A percentile compares a stretch with the other conserved stretches of the same genome.
phyloP scores from a whole-genome alignment of 352 stramenopile genomes.

The Aphanomyces astaci region DNA sequence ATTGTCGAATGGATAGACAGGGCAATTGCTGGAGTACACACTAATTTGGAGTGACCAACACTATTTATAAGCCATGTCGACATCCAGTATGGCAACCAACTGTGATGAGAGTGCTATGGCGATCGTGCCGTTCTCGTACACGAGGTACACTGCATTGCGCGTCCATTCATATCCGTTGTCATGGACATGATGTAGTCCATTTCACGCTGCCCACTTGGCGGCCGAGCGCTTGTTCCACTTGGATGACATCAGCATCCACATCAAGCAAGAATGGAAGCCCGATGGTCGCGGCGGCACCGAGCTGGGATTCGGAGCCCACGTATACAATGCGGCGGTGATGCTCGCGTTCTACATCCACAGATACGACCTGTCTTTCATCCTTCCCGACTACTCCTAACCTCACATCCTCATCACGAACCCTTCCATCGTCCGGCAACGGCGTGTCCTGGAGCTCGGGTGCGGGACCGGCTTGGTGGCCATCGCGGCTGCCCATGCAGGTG shows the following conservation, averaged over 20 bases:
- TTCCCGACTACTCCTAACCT: neutral
- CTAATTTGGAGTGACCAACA: neutral
- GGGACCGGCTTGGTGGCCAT: conserved; percentile 67
- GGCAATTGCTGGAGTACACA: too few relatives aligned
- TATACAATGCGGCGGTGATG: conserved; percentile 73
- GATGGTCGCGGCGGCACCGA: conserved; percentile 64
- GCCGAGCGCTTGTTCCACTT: conserved; percentile 58
- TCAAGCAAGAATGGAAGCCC: conserved; percentile 68
- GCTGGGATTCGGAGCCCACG: conserved; percentile 70
- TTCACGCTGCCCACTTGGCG: conserved; percentile 66
- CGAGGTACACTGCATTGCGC: neutral
- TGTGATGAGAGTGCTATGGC: neutral
- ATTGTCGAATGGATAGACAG: neutral
- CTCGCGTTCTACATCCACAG: conserved; percentile 61
- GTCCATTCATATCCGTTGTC: neutral
- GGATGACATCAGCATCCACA: conserved; percentile 41
- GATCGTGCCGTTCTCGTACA: conserved; percentile 20
- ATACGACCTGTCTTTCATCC: conserved; percentile 22
- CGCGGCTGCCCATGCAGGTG: conserved; percentile 46
- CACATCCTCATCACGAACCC: conserved; percentile 4
- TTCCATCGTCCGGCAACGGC: conserved; percentile 35
- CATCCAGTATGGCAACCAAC: too few relatives aligned
- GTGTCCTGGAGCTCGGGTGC: conserved; percentile 64
- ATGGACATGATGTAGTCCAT: conserved; percentile 33
- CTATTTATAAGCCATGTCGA: neutral